Evolutionary conservation across 2,329 filamentous ascomycete genomes (phyloP), one percentile per base, ranked within the genome.

Genomic region (Colletotrichum incanum): DNA sequence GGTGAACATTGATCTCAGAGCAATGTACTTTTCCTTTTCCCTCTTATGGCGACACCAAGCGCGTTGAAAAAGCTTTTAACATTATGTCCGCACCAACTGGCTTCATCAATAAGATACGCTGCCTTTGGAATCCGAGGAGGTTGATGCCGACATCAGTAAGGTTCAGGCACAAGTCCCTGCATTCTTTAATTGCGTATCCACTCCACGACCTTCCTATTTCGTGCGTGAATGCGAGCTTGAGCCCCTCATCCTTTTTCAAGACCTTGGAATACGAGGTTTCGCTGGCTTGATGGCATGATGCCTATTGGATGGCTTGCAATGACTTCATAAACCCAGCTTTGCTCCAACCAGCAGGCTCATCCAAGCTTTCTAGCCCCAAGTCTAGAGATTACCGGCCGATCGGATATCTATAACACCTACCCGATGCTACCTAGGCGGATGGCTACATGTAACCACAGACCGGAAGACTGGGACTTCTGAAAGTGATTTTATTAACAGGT

Each of bases 371-470:
- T 7, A 55, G 47, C 55, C 54, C 39, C 52, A 66, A 60, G 37
- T 12, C n/a, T 18, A 14, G 26, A 70, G 67, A 66, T 65, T 65
- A 23, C 54, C 62, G 54, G 54, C 14, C 45, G 55, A 65, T 66
- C 61, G 61, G 67, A 47, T 31, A 60, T 41, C 39, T 45, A 55
- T 45, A 60, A n/a, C 62, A 66, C 67, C 62, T 66, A 65, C 62
- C 67, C 45, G 23, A 70, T 70, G 18, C 28, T 54, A 70, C 67
- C 67, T 70, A 70, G 67, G 41, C 34, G 12, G 23, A 37, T 70
- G 62, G 54, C 55, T 54, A 63, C 49, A 37, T 37, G 39, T 9
- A 67, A n/a, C 26, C 11, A 18, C 7, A 54, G 26, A 60, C 28
- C 39, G 55, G 55, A 47, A 39, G 52, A 31, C 31, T 26, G 55